Conservation (phyloP, 2,329 filamentous ascomycete genomes). For the Fonsecaea pugnacius region DNA sequence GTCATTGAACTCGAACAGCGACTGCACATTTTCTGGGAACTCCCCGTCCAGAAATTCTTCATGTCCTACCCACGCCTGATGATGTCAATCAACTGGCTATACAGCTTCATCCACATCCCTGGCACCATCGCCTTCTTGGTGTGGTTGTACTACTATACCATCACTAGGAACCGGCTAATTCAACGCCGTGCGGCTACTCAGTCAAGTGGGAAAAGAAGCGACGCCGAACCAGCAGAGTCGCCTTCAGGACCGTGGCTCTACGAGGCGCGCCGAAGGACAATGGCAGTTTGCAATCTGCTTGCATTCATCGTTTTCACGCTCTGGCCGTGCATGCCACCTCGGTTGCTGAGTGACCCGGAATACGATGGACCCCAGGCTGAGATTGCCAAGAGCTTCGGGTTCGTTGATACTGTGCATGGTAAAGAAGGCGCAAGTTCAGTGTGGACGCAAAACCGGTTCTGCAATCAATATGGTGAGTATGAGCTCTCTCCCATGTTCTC, state of each 20-base stretch:
- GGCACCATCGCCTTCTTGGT: constrained; percentile 73
- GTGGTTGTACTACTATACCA: constrained; percentile 72
- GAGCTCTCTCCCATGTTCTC: neutral
- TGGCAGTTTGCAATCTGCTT: constrained; percentile 63
- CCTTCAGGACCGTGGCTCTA: constrained; percentile 59
- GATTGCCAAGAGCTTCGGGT: constrained; percentile 64
- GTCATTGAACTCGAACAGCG: constrained; percentile 68
- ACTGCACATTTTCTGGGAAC: constrained; percentile 68
- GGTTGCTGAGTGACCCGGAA: constrained; percentile 58
- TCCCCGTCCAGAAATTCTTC: constrained; percentile 64
- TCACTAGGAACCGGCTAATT: constrained; percentile 59
- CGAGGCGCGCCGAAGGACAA: constrained; percentile 59
- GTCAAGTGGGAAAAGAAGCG: constrained; percentile 12
- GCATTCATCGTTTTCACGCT: constrained; percentile 64
- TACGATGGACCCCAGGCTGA: constrained; percentile 61
- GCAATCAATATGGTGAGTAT: constrained; percentile 69
- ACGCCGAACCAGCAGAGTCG: constrained; percentile 44
- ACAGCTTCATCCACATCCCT: constrained; percentile 79
- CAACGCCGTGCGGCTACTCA: constrained; percentile 47
- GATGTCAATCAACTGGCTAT: constrained; percentile 72
- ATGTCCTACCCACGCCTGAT: constrained; percentile 61
- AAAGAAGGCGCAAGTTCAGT: constrained; percentile 66
- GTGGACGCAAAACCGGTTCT: constrained; percentile 74
- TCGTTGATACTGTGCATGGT: constrained; percentile 64
- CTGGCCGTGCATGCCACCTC: constrained; percentile 66